A percentile compares a stretch with the other conserved stretches of the same genome.
These are phyloP conservation scores for Nicotiana undulata DNA, from an alignment of 257 asterid genomes.

Conservation along the genomic window DNA sequence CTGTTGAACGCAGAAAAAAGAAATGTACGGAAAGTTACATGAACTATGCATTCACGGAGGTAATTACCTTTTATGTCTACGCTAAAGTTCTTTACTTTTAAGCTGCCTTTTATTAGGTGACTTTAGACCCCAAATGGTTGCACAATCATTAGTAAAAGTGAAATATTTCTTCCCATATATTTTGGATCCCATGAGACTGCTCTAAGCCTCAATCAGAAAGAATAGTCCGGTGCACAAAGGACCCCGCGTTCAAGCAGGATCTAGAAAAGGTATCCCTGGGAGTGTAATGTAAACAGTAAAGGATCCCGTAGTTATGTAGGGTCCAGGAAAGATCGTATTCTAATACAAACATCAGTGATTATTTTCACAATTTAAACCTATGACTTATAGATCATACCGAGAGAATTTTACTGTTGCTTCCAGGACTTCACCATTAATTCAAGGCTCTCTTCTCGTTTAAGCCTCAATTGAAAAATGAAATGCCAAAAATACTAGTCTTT, in stretches of 20 bases:
- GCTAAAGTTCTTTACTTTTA: not conserved
- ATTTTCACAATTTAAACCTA: rapidly evolving
- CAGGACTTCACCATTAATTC: too few species aligned
- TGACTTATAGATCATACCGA: too few species aligned
- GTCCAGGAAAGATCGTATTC: rapidly evolving
- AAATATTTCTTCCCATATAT: not conserved
- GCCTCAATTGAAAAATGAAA: not conserved
- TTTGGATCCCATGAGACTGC: not conserved
- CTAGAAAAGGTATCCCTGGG: too few species aligned
- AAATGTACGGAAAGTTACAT: not conserved
- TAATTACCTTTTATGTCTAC: not conserved
- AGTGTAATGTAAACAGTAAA: too few species aligned
- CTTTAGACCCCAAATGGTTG: not conserved
- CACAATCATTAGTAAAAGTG: not conserved
- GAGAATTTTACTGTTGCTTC: rapidly evolving
- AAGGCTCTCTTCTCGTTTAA: not conserved
- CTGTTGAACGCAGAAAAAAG: not conserved
- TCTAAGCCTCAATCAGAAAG: not conserved
- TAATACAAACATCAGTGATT: too few species aligned
- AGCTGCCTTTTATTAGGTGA: not conserved
- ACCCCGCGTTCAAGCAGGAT: too few species aligned
- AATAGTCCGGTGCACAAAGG: too few species aligned
- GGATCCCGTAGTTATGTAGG: too few species aligned
- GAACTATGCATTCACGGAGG: not conserved
- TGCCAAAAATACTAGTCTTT: not conserved